These are phyloP conservation scores for Kazachstania bromeliacearum DNA, from an alignment of 805 yeast species.

Conservation along the genomic window DNA sequence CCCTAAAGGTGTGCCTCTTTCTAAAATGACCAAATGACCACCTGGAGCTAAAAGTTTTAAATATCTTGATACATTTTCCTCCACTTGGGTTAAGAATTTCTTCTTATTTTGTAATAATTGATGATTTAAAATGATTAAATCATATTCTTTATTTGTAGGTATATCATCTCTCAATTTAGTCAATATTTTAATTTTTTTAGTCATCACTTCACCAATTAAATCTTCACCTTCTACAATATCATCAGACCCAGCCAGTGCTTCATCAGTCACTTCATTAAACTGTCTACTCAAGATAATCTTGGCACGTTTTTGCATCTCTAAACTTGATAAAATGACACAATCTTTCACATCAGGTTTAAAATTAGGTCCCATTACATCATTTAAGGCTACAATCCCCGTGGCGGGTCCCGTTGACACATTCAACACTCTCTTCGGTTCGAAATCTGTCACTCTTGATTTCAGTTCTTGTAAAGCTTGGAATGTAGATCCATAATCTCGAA, in stretches of 20 bases:
- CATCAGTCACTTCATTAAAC: slow-evolving; percentile 34
- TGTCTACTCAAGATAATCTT: slow-evolving; percentile 68
- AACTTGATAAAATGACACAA: slow-evolving; percentile 58
- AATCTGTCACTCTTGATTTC: slow-evolving; percentile 40
- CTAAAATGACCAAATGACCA: slow-evolving; percentile 72
- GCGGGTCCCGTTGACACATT: slow-evolving; percentile 90
- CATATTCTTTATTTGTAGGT: slow-evolving; percentile 50
- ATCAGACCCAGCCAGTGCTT: slow-evolving; percentile 4
- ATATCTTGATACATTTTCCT: slow-evolving; percentile 49
- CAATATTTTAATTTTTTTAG: slow-evolving; percentile 42
- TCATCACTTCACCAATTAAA: slow-evolving; percentile 45
- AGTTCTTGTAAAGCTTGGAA: slow-evolving; percentile 61
- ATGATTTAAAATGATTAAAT: slow-evolving; percentile 74
- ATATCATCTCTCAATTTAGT: slow-evolving; percentile 47
- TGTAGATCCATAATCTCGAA: slow-evolving; percentile 70
- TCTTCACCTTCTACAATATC: slow-evolving; percentile 26
- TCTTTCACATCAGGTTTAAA: slow-evolving; percentile 58
- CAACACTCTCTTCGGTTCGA: slow-evolving; percentile 58
- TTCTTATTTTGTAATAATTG: slow-evolving; percentile 54
- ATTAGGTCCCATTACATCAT: slow-evolving; percentile 60
- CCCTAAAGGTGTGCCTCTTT: slow-evolving; percentile 84
- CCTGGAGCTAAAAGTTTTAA: slow-evolving; percentile 59
- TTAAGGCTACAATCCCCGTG: slow-evolving; percentile 79
- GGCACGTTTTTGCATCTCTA: slow-evolving; percentile 74
- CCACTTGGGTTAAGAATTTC: slow-evolving; percentile 66